Evolutionary conservation across 1,284 basidiomycete species (phyloP), one percentile per base, ranked within the genome.

Genomic region (Sporisorium exsertum): DNA sequence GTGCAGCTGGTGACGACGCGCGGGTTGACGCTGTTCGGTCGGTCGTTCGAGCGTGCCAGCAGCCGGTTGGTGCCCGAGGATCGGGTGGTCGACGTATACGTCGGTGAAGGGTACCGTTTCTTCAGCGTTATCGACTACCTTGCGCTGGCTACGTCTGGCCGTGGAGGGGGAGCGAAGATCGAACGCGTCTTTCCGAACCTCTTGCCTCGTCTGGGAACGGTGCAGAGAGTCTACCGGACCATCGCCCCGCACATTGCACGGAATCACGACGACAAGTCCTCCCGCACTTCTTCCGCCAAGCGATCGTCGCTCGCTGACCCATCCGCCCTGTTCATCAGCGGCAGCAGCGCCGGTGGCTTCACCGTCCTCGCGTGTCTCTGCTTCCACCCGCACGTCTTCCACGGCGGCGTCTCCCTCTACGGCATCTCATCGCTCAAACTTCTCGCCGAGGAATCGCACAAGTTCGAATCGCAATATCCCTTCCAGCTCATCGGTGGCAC

Each of bases 381-480:
- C 40, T 60, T 65, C 24, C 63, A 75, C 29, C 75, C 81, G 0
- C 8, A 10, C 22, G 45, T 69, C 26, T 81, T 81, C 42, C 33
- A 53, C 18, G 74, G 74, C 9, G 79, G 73, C 3, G 60, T 47
- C 12, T 71, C 68, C 2, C 49, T 45, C 22, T 79, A 72, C 49
- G 79, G 79, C 32, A 55, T 81, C 18, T 71, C 69, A 2, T 59
- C 68, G 5, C 59, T 79, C 1, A 10, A 37, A 6, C 29, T 57
- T 2, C 56, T 81, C 6, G 72, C 72, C 3, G 58, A 63, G 5
- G 88, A 89, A 63, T 90, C 90, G 0, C 91, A 92, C 85, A 92
- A 92, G 77, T 92, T 91, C 55, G 89, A 91, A 81, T 87, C 88
- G 22, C 85, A 86, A n/a, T 91, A 91, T 70, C 81, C 68, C 8